Evolutionary conservation across 2,329 filamentous ascomycete species (phyloP), one percentile per base, ranked within the genome.

Genomic region (Pseudogymnoascus sp.): DNA sequence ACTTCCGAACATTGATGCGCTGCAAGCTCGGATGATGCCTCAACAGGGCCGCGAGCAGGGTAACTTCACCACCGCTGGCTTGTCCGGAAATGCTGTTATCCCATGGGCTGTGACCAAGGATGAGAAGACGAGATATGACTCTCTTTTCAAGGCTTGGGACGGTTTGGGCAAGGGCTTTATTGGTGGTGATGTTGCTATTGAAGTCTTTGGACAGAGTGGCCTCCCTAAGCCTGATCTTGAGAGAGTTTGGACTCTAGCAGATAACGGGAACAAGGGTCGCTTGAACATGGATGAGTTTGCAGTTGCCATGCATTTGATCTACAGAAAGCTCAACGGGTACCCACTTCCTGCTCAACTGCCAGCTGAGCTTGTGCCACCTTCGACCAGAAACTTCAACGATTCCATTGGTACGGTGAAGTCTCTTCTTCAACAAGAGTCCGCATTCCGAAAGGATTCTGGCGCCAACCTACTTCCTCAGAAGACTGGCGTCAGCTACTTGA

Each of bases 101-200:
- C 95, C 95, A 0, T 99, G 95, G 95, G 93, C 95, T 14, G 95
- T 99, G 65, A 99, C 95, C 4, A 99, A 99, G 75, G 93, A 97
- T 67, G 95, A 99, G 76, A 99, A 99, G 81, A 93, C 90, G 66
- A 89, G 96, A 67, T 99, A 99, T 69, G 95, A 99, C 75, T 85
- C 91, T 65, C 85, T 97, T 36, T 99, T 99, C 81, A 90, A 87
- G 68, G 93, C 93, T 4, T 99, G 95, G 95, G 95, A 99, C 77
- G 95, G 95, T 2, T 85, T 99, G 67, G 85, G 87, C 67, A 97
- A 96, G 75, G 95, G 95, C 0, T 96, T 88, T 71, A 96, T 99
- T 72, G 89, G 87, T 57, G 95, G 95, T 62, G 90, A 90, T 69
- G 91, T 95, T 70, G 93, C 95, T 12, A 95, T 97, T 72, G 95